Percentiles rank a stretch among this genome's conserved stretches.
These are phyloP conservation scores for Exophiala viscosa DNA, from an alignment of 2,329 filamentous ascomycete genomes.

Conservation along the genomic window DNA sequence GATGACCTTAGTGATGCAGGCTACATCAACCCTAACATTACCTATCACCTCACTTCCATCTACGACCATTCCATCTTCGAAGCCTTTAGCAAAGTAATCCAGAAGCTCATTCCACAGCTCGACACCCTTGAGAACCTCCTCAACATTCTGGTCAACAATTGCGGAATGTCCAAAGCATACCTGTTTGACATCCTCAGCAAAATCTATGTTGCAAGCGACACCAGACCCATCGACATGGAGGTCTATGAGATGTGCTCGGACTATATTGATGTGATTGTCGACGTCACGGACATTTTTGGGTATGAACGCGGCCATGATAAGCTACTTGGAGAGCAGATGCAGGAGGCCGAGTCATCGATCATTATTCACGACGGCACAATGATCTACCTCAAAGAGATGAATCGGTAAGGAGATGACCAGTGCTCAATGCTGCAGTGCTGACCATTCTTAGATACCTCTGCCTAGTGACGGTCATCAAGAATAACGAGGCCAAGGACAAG, in stretches of 20 bases:
- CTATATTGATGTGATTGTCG: slow-evolving; percentile 97
- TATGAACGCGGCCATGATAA: slow-evolving; percentile 42
- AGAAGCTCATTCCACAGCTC: slow-evolving; percentile 91
- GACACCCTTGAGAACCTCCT: slow-evolving; percentile 90
- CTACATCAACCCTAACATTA: slow-evolving; percentile 88
- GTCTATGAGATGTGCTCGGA: slow-evolving; percentile 98
- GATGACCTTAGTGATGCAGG: slow-evolving; percentile 92
- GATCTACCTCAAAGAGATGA: slow-evolving; percentile 65
- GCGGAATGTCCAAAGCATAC: slow-evolving; percentile 95
- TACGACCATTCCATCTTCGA: slow-evolving; percentile 99
- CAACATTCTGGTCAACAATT: slow-evolving; percentile 88
- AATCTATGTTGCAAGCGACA: slow-evolving; percentile 97
- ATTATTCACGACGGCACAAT: slow-evolving; percentile 58
- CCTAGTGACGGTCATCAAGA: slow-evolving; percentile 62
- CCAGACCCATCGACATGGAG: slow-evolving; percentile 85
- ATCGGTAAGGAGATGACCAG: slow-evolving; percentile 50
- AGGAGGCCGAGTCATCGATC: slow-evolving; percentile 60
- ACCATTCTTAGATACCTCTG: slow-evolving; percentile 53
- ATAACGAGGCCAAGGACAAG: slow-evolving; percentile 61
- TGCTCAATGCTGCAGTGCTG: slow-evolving; percentile 4
- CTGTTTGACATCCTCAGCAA: slow-evolving; percentile 97
- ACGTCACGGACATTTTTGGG: slow-evolving; percentile 93
- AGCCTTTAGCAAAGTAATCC: slow-evolving; percentile 96
- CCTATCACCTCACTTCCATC: slow-evolving; percentile 94
- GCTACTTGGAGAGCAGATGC: slow-evolving; percentile 42